Percentiles rank a stretch among this genome's conserved stretches.
Conservation (phyloP, 176 grass and related monocot species). For the Oryza longistaminata region DNA sequence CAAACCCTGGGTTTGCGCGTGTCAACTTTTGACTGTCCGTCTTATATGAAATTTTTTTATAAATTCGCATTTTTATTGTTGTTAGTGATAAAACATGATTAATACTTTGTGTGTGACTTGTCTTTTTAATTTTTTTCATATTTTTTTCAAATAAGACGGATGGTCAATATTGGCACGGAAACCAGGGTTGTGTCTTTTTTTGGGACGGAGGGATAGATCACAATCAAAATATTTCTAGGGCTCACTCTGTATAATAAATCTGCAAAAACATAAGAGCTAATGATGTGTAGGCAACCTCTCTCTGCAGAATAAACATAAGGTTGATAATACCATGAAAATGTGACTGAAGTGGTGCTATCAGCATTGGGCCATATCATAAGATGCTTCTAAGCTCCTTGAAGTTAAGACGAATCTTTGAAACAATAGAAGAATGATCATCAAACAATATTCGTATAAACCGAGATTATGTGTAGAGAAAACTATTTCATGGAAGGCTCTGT, state of each 20-base stretch:
- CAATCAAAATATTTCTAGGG: neutral
- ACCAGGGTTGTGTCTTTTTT: too few species aligned
- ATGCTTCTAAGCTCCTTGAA: neutral
- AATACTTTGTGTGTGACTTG: too few species aligned
- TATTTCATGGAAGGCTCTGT: neutral
- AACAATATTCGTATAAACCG: neutral
- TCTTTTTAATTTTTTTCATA: too few species aligned
- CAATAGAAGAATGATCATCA: neutral
- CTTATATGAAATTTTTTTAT: too few species aligned
- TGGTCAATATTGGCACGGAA: too few species aligned
- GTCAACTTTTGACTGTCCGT: too few species aligned
- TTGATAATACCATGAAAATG: neutral
- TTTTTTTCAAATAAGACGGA: too few species aligned
- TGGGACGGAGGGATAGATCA: too few species aligned
- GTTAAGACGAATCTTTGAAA: neutral
- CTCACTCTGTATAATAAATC: neutral
- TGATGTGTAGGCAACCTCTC: neutral
- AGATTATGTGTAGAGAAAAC: neutral
- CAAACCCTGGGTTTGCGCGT: too few species aligned
- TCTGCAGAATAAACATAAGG: neutral
- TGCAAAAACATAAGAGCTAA: neutral
- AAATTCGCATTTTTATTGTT: too few species aligned
- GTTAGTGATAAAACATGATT: too few species aligned
- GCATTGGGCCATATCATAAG: neutral
- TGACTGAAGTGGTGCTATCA: neutral